Evolutionary conservation across 1,139 yeast genomes (phyloP).

Genomic region (Suhomyces bribrorum): DNA sequence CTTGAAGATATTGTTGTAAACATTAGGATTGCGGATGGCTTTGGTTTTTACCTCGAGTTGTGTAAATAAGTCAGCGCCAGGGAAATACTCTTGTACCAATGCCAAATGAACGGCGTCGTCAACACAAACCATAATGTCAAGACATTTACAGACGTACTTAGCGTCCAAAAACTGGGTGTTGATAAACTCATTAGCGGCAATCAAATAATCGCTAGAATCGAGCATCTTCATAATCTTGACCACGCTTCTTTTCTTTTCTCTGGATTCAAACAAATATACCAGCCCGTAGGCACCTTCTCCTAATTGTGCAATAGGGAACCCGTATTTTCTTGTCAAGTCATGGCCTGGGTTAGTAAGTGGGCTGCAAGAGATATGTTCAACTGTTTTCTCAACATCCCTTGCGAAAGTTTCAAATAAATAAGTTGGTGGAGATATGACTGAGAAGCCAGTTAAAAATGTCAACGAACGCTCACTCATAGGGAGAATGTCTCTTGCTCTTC

Average conservation of each 20-base stretch:
- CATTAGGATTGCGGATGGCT: neutral
- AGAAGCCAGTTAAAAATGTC: neutral
- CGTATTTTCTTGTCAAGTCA: slow-evolving; percentile 7
- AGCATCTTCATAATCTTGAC: slow-evolving; percentile 5
- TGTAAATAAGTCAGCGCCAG: slow-evolving; percentile 12
- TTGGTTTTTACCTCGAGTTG: neutral
- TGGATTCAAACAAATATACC: slow-evolving; percentile 7
- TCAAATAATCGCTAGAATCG: neutral
- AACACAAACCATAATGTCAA: slow-evolving; percentile 10
- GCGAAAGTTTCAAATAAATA: neutral
- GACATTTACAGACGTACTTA: slow-evolving; percentile 8
- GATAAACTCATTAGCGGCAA: slow-evolving; percentile 7
- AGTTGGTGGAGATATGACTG: neutral
- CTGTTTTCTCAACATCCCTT: neutral
- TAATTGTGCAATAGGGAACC: slow-evolving; percentile 15
- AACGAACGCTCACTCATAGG: neutral
- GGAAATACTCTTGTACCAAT: slow-evolving; percentile 13
- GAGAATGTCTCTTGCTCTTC: neutral
- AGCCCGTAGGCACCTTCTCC: slow-evolving; percentile 23
- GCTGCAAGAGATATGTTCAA: neutral
- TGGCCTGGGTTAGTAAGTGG: neutral
- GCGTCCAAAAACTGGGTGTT: slow-evolving; percentile 6
- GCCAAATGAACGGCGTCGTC: slow-evolving; percentile 1
- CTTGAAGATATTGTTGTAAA: slow-evolving; percentile 17
- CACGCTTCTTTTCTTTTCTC: slow-evolving; percentile 1